Conservation (phyloP, 805 yeast genomes). For the Wickerhamiella allomyrinae region DNA sequence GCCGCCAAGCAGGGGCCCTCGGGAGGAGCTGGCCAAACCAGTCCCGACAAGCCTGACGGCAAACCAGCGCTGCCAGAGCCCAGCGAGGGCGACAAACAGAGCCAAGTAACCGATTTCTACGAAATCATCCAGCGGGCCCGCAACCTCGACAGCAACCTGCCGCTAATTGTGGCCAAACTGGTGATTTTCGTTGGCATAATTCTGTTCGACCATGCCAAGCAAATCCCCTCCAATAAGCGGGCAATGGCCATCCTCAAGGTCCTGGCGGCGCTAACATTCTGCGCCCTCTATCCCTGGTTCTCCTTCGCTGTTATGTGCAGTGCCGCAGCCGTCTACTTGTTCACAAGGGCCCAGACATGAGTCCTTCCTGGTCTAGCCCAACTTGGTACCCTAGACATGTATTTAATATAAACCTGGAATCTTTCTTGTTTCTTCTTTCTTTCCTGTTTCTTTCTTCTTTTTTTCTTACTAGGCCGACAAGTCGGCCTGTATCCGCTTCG, state of each 20-base stretch:
- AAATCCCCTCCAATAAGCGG: constrained; percentile 5
- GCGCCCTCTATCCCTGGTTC: constrained; percentile 10
- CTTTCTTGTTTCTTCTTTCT: no score
- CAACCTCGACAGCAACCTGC: constrained; percentile 5
- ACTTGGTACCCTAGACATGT: no score
- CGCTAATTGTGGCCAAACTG: constrained; percentile 11
- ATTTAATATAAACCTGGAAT: no score
- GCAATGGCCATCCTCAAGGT: constrained; percentile 5
- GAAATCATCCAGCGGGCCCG: constrained; percentile 5
- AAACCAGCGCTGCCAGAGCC: not conserved
- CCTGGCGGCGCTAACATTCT: constrained; percentile 6
- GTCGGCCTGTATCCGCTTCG: no score
- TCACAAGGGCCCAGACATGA: not conserved
- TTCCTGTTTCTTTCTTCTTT: no score
- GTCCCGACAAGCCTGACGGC: no score
- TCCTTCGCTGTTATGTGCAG: not conserved
- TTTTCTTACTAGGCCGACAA: no score
- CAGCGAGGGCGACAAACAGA: not conserved
- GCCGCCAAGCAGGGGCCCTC: no score
- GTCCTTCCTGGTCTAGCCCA: no score
- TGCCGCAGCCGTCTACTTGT: not conserved
- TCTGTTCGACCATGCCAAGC: constrained; percentile 8
- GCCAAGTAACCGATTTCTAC: constrained; percentile 6
- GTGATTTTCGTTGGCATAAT: constrained; percentile 10
- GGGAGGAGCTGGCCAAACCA: no score